phyloP scores from a whole-genome alignment of 2,329 filamentous ascomycete genomes.

The Cyphellophora europaea region DNA sequence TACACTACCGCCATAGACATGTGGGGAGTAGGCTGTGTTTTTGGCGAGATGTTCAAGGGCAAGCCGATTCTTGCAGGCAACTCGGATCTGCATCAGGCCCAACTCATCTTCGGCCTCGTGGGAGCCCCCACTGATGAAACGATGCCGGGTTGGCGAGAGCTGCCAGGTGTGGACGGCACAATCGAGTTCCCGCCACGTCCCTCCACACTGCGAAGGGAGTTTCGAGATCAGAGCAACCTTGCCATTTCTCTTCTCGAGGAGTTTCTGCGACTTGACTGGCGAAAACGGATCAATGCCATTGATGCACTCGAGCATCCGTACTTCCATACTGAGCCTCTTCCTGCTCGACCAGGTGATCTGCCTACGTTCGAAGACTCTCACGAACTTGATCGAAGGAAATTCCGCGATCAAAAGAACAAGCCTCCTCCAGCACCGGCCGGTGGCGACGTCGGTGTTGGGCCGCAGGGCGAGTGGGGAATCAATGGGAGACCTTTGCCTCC shows the following conservation, averaged over 20 bases:
- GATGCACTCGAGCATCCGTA: slow-evolving; percentile 90
- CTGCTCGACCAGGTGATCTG: slow-evolving; percentile 75
- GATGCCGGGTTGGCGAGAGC: slow-evolving; percentile 81
- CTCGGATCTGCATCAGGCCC: slow-evolving; percentile 79
- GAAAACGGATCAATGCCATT: slow-evolving; percentile 78
- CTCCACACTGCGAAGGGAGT: slow-evolving; percentile 63
- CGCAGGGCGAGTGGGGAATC: slow-evolving; percentile 48
- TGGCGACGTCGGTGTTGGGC: slow-evolving; percentile 71
- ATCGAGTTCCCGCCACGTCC: slow-evolving; percentile 50
- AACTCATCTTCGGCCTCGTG: slow-evolving; percentile 88
- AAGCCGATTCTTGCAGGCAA: slow-evolving; percentile 88
- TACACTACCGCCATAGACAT: slow-evolving; percentile 98
- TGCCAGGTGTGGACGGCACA: slow-evolving; percentile 73
- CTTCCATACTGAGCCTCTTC: slow-evolving; percentile 70
- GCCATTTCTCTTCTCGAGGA: slow-evolving; percentile 75
- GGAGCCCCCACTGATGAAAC: slow-evolving; percentile 80
- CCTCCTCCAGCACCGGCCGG: slow-evolving; percentile 86
- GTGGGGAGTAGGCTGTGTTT: slow-evolving; percentile 98
- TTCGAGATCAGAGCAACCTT: slow-evolving; percentile 61
- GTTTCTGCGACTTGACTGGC: slow-evolving; percentile 82
- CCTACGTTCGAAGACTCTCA: slow-evolving; percentile 90
- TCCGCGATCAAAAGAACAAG: slow-evolving; percentile 73
- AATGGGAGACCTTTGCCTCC: slow-evolving; percentile 23
- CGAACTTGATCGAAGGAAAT: slow-evolving; percentile 88
- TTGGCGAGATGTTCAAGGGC: slow-evolving; percentile 92